phyloP scores from a whole-genome alignment of 371 early-diverging fungal genomes.

The Funneliformis caledonium region DNA sequence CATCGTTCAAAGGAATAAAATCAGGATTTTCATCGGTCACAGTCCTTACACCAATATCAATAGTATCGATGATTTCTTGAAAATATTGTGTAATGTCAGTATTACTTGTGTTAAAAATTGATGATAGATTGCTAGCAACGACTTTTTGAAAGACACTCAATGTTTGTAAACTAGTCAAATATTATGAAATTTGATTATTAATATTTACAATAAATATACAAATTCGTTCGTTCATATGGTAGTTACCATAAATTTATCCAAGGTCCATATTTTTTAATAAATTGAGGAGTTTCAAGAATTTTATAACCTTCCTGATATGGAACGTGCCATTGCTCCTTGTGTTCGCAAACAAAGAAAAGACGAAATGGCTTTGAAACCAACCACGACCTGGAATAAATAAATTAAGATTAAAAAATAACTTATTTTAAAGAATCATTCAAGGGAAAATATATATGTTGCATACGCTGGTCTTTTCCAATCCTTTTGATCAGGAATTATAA shows the following conservation, averaged over 20 bases:
- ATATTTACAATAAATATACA: too few relatives aligned
- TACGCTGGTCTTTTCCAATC: slow-evolving; percentile 7
- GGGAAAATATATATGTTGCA: neutral
- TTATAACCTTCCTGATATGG: slow-evolving; percentile 16
- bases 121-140: neutral
- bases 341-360: slow-evolving; percentile 26
- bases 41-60: neutral
- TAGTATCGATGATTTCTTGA: slow-evolving; percentile 11
- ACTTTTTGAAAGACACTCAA: neutral
- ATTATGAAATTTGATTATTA: too few relatives aligned
- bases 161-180: too few relatives aligned
- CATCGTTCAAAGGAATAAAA: neutral
- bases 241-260: slow-evolving; percentile 25
- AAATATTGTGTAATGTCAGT: slow-evolving; percentile 11
- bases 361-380: neutral
- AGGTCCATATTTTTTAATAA: slow-evolving; percentile 32
- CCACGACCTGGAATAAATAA: slow-evolving; percentile 8
- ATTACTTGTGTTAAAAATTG: neutral
- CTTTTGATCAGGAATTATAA: neutral
- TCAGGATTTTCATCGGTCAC: slow-evolving; percentile 3
- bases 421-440: too few relatives aligned
- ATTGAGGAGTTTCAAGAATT: slow-evolving; percentile 3
- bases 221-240: too few relatives aligned
- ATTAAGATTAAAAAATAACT: neutral
- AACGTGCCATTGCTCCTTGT: neutral